Evolutionary conservation across 2,329 filamentous ascomycete species (phyloP).

Genomic region (Colletotrichum graminicola): DNA sequence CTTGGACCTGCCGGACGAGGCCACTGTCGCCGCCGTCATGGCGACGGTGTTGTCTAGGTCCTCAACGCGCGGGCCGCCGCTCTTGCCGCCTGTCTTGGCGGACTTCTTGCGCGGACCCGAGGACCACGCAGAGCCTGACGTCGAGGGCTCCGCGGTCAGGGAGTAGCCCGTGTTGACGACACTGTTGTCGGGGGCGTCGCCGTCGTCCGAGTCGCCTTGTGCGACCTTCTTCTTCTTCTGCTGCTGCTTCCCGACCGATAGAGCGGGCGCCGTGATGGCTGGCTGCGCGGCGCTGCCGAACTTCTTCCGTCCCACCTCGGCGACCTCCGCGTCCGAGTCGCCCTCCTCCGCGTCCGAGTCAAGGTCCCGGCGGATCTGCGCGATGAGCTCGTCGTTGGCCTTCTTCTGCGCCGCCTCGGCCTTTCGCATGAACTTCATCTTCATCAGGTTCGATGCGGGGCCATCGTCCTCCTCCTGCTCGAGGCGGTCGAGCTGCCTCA

Average conservation of each 20-base stretch:
- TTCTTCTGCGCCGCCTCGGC: conserved; percentile 83
- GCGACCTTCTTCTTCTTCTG: conserved; percentile 52
- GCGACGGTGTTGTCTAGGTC: conserved; percentile 56
- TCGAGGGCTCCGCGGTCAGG: conserved; percentile 44
- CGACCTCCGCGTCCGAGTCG: conserved; percentile 64
- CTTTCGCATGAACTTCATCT: conserved; percentile 95
- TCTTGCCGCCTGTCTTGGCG: conserved; percentile 27
- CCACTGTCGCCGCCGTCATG: conserved; percentile 44
- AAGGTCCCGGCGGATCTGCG: conserved; percentile 78
- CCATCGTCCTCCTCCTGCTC: conserved; percentile 61
- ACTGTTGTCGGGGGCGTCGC: conserved; percentile 44
- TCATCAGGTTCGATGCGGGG: conserved; percentile 76
- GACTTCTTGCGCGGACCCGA: conserved; percentile 53
- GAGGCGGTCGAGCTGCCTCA: conserved; percentile 61
- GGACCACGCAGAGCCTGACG: conserved; percentile 58
- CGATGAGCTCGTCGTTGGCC: conserved; percentile 82
- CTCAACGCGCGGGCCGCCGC: conserved; percentile 45
- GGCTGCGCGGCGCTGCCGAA: conserved; percentile 66
- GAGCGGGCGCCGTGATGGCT: conserved; percentile 49
- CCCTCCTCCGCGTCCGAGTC: conserved; percentile 69
- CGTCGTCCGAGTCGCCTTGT: conserved; percentile 46
- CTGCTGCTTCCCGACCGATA: conserved; percentile 42
- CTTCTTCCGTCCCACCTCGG: conserved; percentile 75
- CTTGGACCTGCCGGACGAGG: conserved; percentile 42
- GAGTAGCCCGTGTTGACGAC: conserved; percentile 45